Evolutionary conservation across 176 grass and related monocot genomes (phyloP).

Genomic region (Zoysia japonica): DNA sequence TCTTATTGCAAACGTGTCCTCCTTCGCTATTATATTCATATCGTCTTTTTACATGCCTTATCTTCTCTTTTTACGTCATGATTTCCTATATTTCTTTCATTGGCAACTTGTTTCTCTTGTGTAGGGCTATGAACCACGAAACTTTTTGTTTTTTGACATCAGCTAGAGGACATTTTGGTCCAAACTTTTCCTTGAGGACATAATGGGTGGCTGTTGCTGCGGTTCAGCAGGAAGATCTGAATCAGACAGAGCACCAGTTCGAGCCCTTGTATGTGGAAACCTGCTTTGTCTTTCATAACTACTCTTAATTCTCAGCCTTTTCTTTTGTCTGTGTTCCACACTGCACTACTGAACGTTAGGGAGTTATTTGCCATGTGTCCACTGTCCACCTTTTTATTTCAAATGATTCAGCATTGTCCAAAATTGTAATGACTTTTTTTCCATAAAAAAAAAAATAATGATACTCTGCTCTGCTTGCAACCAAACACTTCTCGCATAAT

Average conservation of each 20-base stretch:
- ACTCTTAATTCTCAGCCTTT: not conserved
- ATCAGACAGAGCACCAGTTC: constrained; percentile 49
- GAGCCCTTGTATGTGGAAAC: constrained; percentile 59
- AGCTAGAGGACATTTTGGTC: constrained; percentile 38
- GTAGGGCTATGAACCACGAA: constrained; percentile 38
- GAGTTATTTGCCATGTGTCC: not conserved
- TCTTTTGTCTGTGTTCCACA: not conserved
- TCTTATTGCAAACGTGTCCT: not conserved
- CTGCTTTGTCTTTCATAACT: not conserved
- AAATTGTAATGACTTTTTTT: not conserved
- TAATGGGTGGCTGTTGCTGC: constrained; percentile 81
- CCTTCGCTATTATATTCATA: not conserved
- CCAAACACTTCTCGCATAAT: not conserved
- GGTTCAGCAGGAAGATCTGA: constrained; percentile 55
- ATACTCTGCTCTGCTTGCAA: not conserved
- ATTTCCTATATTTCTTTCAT: not conserved
- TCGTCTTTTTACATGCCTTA: not conserved
- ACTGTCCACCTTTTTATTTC: not conserved
- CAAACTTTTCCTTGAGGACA: constrained; percentile 40
- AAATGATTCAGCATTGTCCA: not conserved
- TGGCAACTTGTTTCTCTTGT: constrained; percentile 12
- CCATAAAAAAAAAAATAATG: not conserved
- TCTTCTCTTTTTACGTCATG: not conserved
- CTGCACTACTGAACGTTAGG: not conserved
- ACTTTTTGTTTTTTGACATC: constrained; percentile 16